These are phyloP conservation scores for Aphanomyces stellatus DNA, from an alignment of 352 stramenopile genomes.

Conservation along the genomic window DNA sequence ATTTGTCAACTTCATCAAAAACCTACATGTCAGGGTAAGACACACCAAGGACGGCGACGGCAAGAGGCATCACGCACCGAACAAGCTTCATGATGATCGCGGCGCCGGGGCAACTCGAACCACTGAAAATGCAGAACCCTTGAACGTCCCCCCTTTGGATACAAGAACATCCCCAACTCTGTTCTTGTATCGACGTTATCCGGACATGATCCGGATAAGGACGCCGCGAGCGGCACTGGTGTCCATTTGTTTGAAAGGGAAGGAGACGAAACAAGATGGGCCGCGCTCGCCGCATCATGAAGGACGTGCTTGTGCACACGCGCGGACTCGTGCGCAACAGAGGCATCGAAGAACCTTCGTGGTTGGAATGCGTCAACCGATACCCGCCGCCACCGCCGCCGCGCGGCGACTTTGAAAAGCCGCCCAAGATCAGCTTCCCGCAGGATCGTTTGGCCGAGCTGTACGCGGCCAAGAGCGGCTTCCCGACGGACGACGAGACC, in stretches of 20 bases:
- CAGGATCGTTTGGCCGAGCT: conserved; percentile 76
- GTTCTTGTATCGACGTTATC: conserved; percentile 17
- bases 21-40: conserved; percentile 37
- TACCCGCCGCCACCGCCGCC: conserved; percentile 66
- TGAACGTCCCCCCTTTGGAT: background rate
- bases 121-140: conserved; percentile 16
- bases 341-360: conserved; percentile 58
- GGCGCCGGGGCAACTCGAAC: background rate
- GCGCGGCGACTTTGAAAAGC: conserved; percentile 59
- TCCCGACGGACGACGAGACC: conserved; percentile 63
- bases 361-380: conserved; percentile 65
- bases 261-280: conserved; percentile 40
- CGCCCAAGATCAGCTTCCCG: conserved; percentile 74
- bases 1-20: conserved; percentile 98
- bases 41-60: background rate
- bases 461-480: conserved; percentile 62
- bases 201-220: conserved; percentile 16
- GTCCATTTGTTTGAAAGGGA: conserved; percentile 13
- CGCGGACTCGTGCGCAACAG: conserved; percentile 72
- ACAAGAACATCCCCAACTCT: background rate
- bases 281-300: conserved; percentile 58
- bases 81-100: conserved; percentile 44
- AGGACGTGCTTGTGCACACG: conserved; percentile 73
- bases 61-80: conserved; percentile 22
- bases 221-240: too few relatives aligned